These are phyloP conservation scores for Vaccinium corymbosum DNA, from an alignment of 148 eudicot genomes.

Conservation along the genomic window DNA sequence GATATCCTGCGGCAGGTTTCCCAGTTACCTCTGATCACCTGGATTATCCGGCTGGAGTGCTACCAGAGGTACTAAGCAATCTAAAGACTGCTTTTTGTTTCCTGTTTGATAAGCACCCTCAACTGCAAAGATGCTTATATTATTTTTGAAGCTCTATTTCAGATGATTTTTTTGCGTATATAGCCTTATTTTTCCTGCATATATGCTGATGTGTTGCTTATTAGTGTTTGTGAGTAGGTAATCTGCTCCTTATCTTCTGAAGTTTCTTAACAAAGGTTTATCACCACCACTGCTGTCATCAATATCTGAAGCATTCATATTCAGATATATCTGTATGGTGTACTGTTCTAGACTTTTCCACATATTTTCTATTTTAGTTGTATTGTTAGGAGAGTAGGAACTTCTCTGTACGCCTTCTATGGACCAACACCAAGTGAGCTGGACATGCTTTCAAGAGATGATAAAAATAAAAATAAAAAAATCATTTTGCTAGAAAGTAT, in stretches of 20 bases:
- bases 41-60: conserved; percentile 68
- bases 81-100: conserved; percentile 9
- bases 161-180: neutral
- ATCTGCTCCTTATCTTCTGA: neutral
- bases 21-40: conserved; percentile 35
- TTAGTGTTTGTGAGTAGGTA: neutral
- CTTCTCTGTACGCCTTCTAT: neutral
- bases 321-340: conserved; percentile 3
- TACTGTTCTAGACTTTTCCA: neutral
- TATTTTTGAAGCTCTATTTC: neutral
- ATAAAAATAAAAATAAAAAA: neutral
- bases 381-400: neutral
- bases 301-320: neutral
- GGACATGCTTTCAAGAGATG: neutral
- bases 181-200: neutral
- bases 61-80: conserved; percentile 71
- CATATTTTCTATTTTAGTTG: neutral
- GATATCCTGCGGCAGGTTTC: conserved; percentile 34
- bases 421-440: neutral
- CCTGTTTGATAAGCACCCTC: neutral
- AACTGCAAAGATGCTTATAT: neutral
- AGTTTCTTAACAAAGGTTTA: neutral
- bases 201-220: neutral
- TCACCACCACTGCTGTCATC: neutral
- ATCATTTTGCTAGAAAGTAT: neutral